Evolutionary conservation across 768 basidiomycete genomes (phyloP).

Genomic region (Panaeolus cyanescens): DNA sequence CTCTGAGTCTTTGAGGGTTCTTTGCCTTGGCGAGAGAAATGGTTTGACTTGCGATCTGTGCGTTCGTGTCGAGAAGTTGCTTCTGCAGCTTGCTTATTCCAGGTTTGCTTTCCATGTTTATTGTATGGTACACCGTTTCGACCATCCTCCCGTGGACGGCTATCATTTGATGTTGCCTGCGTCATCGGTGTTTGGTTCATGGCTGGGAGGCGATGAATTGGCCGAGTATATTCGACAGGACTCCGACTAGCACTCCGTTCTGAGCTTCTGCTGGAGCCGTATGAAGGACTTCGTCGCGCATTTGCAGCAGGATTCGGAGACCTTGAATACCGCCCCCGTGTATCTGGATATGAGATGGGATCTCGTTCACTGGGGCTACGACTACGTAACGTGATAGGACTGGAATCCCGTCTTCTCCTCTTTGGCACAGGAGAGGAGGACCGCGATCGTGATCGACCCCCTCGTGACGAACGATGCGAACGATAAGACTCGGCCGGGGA

Average conservation of each 20-base stretch:
- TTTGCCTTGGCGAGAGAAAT: background rate
- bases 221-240: constrained; percentile 49
- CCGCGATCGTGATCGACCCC: constrained; percentile 60
- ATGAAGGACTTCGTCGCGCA: constrained; percentile 52
- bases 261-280: constrained; percentile 55
- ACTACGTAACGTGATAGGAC: constrained; percentile 46
- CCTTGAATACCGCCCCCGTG: constrained; percentile 26
- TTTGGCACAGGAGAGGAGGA: constrained; percentile 52
- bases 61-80: constrained; percentile 8
- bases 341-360: constrained; percentile 24
- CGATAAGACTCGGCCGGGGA: constrained; percentile 68
- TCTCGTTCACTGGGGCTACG: constrained; percentile 51
- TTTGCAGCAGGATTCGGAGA: constrained; percentile 44
- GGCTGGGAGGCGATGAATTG: constrained; percentile 65
- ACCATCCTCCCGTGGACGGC: constrained; percentile 27
- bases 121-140: constrained; percentile 21
- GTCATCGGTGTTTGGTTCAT: constrained; percentile 23
- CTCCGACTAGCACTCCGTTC: constrained; percentile 61
- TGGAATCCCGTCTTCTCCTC: constrained; percentile 51
- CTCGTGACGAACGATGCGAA: constrained; percentile 64
- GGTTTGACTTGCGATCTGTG: background rate
- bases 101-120: constrained; percentile 10
- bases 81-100: constrained; percentile 5
- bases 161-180: constrained; percentile 35
- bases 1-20: constrained; percentile 10